Conservation (phyloP, 495 filamentous ascomycete genomes). For the Apodospora peruviana region DNA sequence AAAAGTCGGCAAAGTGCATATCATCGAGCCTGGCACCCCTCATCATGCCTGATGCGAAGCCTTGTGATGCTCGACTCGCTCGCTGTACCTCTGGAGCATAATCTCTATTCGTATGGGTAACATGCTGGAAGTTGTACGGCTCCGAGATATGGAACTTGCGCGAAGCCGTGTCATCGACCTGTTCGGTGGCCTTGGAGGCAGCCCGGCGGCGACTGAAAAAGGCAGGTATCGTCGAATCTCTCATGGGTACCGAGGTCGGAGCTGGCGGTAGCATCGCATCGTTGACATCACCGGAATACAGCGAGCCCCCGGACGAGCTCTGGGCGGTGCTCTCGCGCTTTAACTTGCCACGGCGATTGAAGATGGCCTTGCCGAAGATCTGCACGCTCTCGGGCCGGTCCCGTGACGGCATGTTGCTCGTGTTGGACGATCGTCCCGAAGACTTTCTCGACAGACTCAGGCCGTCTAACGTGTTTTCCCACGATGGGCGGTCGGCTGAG, state of each 20-base stretch:
- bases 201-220: slow-evolving; percentile 37
- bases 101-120: slow-evolving; percentile 67
- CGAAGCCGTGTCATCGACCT: slow-evolving; percentile 18
- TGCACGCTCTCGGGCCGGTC: slow-evolving; percentile 51
- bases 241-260: slow-evolving; percentile 14
- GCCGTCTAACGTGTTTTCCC: slow-evolving; percentile 38
- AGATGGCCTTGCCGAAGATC: slow-evolving; percentile 50
- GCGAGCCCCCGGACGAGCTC: slow-evolving; percentile 31
- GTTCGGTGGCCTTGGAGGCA: slow-evolving; percentile 23
- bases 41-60: slow-evolving; percentile 58
- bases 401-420: slow-evolving; percentile 37
- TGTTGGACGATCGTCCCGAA: slow-evolving; percentile 40
- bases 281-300: slow-evolving; percentile 29
- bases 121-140: slow-evolving; percentile 84
- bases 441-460: slow-evolving; percentile 42
- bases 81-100: slow-evolving; percentile 56
- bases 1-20: slow-evolving; percentile 58
- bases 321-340: slow-evolving; percentile 38
- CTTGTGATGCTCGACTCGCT: slow-evolving; percentile 54
- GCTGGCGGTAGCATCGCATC: slow-evolving; percentile 19
- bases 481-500: slow-evolving; percentile 33
- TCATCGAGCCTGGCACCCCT: slow-evolving; percentile 61
- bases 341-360: slow-evolving; percentile 36
- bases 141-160: slow-evolving; percentile 60
- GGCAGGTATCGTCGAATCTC: slow-evolving; percentile 38